Conservation (phyloP, 2,329 filamentous ascomycete genomes). For the Sporothrix pseudoabietina region DNA sequence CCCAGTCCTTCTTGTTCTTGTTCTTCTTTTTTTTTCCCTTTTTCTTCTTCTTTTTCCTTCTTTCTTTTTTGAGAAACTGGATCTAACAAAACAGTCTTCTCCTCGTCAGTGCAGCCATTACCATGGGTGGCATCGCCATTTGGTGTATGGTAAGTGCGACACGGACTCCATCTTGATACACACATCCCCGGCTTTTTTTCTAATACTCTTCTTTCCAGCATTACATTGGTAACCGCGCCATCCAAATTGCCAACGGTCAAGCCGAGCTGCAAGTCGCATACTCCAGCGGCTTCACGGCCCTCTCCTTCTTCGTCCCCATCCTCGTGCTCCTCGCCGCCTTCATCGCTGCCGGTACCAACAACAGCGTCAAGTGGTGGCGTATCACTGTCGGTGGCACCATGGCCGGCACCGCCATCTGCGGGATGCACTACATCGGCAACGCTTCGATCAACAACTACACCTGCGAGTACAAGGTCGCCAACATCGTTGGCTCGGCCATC, state of each 20-base stretch:
- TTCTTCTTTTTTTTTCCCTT: no score
- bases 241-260: slow-evolving; percentile 67
- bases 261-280: slow-evolving; percentile 71
- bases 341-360: slow-evolving; percentile 66
- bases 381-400: slow-evolving; percentile 66
- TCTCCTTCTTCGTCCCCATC: slow-evolving; percentile 81
- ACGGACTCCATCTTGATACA: background rate
- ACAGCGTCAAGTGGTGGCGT: slow-evolving; percentile 59
- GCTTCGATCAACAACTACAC: slow-evolving; percentile 76
- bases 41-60: no score
- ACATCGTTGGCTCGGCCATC: slow-evolving; percentile 67
- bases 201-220: slow-evolving; percentile 56
- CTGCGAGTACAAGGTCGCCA: slow-evolving; percentile 60
- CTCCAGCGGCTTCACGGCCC: slow-evolving; percentile 67
- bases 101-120: slow-evolving; percentile 64
- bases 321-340: slow-evolving; percentile 74
- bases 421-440: slow-evolving; percentile 89
- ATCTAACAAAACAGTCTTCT: slow-evolving; percentile 53
- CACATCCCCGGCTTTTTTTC: background rate
- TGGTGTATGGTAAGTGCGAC: slow-evolving; percentile 64
- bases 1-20: no score
- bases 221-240: slow-evolving; percentile 80
- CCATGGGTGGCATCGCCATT: slow-evolving; percentile 73
- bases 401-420: slow-evolving; percentile 74
- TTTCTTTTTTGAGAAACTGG: background rate